These are phyloP conservation scores for Intubia oerlemansii DNA, from an alignment of 2,329 filamentous ascomycete genomes.

Conservation along the genomic window DNA sequence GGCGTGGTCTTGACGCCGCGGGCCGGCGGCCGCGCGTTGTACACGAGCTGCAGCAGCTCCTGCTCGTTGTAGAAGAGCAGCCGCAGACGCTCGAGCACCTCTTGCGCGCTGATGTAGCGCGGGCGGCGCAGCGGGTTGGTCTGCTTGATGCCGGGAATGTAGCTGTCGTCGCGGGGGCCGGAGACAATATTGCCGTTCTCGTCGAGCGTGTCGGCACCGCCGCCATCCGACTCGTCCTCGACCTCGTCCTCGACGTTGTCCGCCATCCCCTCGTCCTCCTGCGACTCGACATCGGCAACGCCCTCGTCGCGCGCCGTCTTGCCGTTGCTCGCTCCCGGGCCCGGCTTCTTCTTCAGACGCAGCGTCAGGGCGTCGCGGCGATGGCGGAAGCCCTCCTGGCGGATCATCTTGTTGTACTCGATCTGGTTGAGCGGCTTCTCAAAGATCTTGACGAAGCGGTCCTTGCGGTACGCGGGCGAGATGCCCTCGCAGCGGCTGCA, in stretches of 20 bases:
- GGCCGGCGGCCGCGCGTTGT: constrained; percentile 47
- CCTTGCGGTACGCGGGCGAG: constrained; percentile 70
- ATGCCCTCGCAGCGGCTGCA: constrained; percentile 50
- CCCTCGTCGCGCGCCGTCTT: constrained; percentile 56
- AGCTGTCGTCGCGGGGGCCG: too few species aligned
- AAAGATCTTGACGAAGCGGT: constrained; percentile 85
- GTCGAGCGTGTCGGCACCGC: constrained; percentile 18
- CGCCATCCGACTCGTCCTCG: constrained; percentile 14
- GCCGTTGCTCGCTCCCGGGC: constrained; percentile 15
- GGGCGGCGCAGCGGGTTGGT: constrained; percentile 26
- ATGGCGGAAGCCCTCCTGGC: too few species aligned
- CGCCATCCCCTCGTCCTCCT: too few species aligned
- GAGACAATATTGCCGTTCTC: constrained; percentile 34
- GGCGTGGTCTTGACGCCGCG: constrained; percentile 38
- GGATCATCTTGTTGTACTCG: constrained; percentile 51
- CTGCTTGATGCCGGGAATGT: neutral
- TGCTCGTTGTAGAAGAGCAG: constrained; percentile 75
- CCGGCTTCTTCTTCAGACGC: constrained; percentile 13
- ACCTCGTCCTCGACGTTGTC: constrained; percentile 17
- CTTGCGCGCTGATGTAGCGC: constrained; percentile 60
- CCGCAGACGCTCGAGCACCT: constrained; percentile 59
- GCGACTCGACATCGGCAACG: constrained; percentile 43
- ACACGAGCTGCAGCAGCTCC: constrained; percentile 67
- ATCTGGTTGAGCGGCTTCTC: constrained; percentile 58
- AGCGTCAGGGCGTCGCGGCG: constrained; percentile 26